Percentiles rank a stretch among this genome's conserved stretches.
Evolutionary conservation across 257 asterid species (phyloP).

Genomic region (Scutellaria minor): DNA sequence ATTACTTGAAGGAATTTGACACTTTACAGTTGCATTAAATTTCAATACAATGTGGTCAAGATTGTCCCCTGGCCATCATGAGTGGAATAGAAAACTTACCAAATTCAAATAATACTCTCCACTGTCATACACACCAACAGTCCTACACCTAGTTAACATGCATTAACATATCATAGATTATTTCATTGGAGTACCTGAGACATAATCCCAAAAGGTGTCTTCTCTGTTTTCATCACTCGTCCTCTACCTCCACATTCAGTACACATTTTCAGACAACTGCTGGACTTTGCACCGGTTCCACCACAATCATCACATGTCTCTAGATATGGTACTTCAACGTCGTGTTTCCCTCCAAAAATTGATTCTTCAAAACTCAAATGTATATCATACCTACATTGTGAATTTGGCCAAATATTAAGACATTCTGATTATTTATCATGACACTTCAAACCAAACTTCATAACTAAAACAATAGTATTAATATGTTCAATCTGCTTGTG

Average conservation of each 20-base stretch:
- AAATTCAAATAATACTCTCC: slow-evolving; percentile 12
- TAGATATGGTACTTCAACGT: slow-evolving; percentile 64
- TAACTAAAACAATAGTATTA: slow-evolving; percentile 6
- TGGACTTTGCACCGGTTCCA: slow-evolving; percentile 92
- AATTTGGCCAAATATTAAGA: slow-evolving; percentile 21
- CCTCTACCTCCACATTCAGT: slow-evolving; percentile 87
- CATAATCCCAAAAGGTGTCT: slow-evolving; percentile 86
- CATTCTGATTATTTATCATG: slow-evolving; percentile 27
- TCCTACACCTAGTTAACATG: not conserved
- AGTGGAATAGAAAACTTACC: slow-evolving; percentile 17
- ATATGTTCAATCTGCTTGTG: not conserved
- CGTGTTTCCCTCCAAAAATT: slow-evolving; percentile 75
- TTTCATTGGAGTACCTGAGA: slow-evolving; percentile 72
- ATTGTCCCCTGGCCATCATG: slow-evolving; percentile 2
- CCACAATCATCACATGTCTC: slow-evolving; percentile 81
- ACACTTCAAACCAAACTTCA: slow-evolving; percentile 12
- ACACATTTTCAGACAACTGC: slow-evolving; percentile 63
- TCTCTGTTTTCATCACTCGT: slow-evolving; percentile 67
- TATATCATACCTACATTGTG: slow-evolving; percentile 65
- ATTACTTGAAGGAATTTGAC: not conserved
- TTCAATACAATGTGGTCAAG: not conserved
- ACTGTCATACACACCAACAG: slow-evolving; percentile 11
- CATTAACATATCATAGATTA: slow-evolving; percentile 7
- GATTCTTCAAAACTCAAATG: slow-evolving; percentile 87
- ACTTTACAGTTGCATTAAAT: not conserved